Evolutionary conservation across 164 flowering plant genomes (phyloP).

Genomic region (Houttuynia cordata): DNA sequence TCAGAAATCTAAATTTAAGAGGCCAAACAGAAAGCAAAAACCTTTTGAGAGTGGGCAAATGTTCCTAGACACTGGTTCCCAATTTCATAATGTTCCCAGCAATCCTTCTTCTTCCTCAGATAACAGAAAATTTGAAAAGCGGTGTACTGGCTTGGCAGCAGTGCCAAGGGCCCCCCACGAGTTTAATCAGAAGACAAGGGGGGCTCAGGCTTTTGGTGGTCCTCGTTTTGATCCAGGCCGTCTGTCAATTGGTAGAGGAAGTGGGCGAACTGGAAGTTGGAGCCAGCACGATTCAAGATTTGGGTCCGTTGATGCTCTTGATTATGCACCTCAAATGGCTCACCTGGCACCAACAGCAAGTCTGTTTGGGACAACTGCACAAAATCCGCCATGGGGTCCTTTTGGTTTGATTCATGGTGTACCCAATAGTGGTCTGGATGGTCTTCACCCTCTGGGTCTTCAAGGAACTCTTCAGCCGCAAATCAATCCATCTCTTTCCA

Average conservation of each 20-base stretch:
- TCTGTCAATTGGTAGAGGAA: constrained; percentile 41
- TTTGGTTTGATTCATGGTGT: constrained; percentile 65
- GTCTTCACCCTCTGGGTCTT: constrained; percentile 55
- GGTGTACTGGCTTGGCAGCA: constrained; percentile 29
- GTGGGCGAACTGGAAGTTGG: constrained; percentile 64
- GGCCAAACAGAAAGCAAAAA: constrained; percentile 50
- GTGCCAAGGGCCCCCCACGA: constrained; percentile 30
- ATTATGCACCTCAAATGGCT: constrained; percentile 56
- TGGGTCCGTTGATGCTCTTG: constrained; percentile 26
- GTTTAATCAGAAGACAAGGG: constrained; percentile 36
- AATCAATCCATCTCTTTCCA: constrained; percentile 37
- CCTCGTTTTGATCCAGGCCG: constrained; percentile 20
- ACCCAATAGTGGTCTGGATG: constrained; percentile 66
- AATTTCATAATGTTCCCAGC: constrained; percentile 35
- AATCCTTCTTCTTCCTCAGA: constrained; percentile 22
- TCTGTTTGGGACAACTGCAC: constrained; percentile 49
- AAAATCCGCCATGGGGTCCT: constrained; percentile 49
- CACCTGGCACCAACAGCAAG: constrained; percentile 41
- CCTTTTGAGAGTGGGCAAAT: constrained; percentile 58
- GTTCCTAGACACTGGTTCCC: constrained; percentile 43
- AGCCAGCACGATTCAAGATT: constrained; percentile 49
- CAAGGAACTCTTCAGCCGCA: constrained; percentile 55
- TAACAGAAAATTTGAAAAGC: constrained; percentile 36
- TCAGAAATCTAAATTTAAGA: constrained; percentile 28
- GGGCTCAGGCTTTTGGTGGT: constrained; percentile 33